Conservation (phyloP, 106 monocot species). For the Amphibolis antarctica region DNA sequence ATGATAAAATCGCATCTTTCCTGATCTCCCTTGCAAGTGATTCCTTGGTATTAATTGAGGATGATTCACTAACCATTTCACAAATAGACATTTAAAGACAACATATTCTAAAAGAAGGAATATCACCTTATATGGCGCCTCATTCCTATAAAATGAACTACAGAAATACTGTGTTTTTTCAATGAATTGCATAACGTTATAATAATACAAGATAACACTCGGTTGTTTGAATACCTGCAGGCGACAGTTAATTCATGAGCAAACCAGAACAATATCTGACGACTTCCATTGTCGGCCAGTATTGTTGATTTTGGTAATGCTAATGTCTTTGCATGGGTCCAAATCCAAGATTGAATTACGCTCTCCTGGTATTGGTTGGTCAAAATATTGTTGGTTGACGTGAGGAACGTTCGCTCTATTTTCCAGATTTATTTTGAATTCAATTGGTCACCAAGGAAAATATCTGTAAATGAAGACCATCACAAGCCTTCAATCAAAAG, state of each 20-base stretch:
- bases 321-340: too few relatives aligned
- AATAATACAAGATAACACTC: not conserved
- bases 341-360: too few relatives aligned
- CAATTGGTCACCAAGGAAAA: not conserved
- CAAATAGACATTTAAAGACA: too few relatives aligned
- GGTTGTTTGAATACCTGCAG: not conserved
- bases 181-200: not conserved
- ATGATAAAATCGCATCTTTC: too few relatives aligned
- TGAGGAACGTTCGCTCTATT: not conserved
- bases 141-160: too few relatives aligned
- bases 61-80: too few relatives aligned
- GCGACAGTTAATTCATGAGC: conserved; percentile 2
- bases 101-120: not conserved
- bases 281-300: not conserved
- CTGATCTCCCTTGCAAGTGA: too few relatives aligned
- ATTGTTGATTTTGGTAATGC: too few relatives aligned
- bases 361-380: too few relatives aligned
- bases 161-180: too few relatives aligned
- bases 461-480: not conserved
- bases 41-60: too few relatives aligned
- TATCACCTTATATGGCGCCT: not conserved
- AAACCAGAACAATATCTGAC: not conserved
- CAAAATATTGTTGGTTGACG: too few relatives aligned
- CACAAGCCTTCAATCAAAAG: not conserved
- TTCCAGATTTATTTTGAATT: not conserved